These are phyloP conservation scores for Aspergillus sp. DNA, from an alignment of 2,329 filamentous ascomycete genomes.

Conservation along the genomic window DNA sequence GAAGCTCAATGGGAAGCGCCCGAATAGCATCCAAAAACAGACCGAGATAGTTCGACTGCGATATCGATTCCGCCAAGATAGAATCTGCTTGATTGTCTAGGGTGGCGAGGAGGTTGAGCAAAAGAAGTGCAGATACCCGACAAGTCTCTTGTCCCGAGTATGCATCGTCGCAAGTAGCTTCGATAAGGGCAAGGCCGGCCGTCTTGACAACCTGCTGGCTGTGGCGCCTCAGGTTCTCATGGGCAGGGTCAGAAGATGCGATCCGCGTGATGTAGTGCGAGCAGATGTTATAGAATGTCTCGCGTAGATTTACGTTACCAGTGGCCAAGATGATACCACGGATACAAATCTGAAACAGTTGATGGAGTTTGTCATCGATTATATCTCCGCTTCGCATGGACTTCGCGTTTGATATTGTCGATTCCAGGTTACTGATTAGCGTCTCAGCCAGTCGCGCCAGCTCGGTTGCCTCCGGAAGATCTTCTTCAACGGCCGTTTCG, in stretches of 20 bases:
- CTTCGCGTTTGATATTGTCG: slow-evolving; percentile 30
- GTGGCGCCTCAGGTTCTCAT: slow-evolving; percentile 43
- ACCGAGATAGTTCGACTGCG: slow-evolving; percentile 81
- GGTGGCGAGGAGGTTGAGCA: slow-evolving; percentile 71
- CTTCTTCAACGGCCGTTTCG: slow-evolving; percentile 65
- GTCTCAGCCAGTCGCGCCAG: slow-evolving; percentile 70
- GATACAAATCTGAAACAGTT: slow-evolving; percentile 82
- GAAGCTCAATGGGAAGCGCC: slow-evolving; percentile 66
- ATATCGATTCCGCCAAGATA: slow-evolving; percentile 69
- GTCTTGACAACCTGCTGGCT: slow-evolving; percentile 66
- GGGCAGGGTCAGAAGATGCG: slow-evolving; percentile 41
- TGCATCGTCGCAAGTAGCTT: slow-evolving; percentile 86
- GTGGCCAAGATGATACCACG: slow-evolving; percentile 69
- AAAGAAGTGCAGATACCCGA: slow-evolving; percentile 75
- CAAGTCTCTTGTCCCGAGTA: slow-evolving; percentile 75
- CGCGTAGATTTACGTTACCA: slow-evolving; percentile 64
- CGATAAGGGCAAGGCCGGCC: slow-evolving; percentile 73
- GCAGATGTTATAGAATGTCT: slow-evolving; percentile 86
- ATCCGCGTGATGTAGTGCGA: slow-evolving; percentile 76
- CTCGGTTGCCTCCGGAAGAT: slow-evolving; percentile 63
- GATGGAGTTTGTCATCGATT: slow-evolving; percentile 80
- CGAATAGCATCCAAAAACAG: slow-evolving; percentile 84
- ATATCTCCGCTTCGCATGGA: slow-evolving; percentile 55
- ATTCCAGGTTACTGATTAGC: slow-evolving; percentile 43
- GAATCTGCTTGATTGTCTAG: slow-evolving; percentile 67